Conservation (phyloP, 225 moss, liverwort and hornwort species). For the Polytrichum formosum region DNA sequence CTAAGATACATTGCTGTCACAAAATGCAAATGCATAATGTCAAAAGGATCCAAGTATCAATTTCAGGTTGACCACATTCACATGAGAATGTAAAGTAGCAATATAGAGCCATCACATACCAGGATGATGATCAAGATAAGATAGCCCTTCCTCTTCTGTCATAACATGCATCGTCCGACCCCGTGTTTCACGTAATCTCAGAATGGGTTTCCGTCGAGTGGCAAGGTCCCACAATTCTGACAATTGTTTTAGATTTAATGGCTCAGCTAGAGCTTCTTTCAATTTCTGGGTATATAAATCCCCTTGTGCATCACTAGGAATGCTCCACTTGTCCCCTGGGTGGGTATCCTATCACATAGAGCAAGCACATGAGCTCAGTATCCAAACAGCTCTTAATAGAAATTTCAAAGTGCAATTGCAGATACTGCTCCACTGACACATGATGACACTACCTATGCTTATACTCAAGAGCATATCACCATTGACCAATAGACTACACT, state of each 20-base stretch:
- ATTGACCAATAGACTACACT: too few species aligned
- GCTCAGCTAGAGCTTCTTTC: constrained; percentile 34
- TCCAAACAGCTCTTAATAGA: too few species aligned
- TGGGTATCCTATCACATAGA: constrained; percentile 22
- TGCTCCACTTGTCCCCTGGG: constrained; percentile 37
- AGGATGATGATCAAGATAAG: constrained; percentile 71
- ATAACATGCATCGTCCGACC: constrained; percentile 57
- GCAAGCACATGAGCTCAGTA: background rate
- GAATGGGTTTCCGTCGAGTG: constrained; percentile 43
- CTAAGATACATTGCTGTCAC: too few species aligned
- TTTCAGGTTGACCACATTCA: too few species aligned
- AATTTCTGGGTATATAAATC: constrained; percentile 39
- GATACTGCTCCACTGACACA: too few species aligned
- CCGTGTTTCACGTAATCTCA: constrained; percentile 55
- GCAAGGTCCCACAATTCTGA: constrained; percentile 39
- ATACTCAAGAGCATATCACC: too few species aligned
- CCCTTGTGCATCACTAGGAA: constrained; percentile 43
- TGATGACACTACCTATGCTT: too few species aligned
- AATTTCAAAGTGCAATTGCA: too few species aligned
- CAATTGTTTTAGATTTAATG: constrained; percentile 40
- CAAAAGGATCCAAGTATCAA: too few species aligned
- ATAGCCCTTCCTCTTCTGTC: constrained; percentile 43
- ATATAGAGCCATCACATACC: constrained; percentile 25
- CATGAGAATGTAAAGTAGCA: background rate
- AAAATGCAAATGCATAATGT: too few species aligned